phyloP scores from a whole-genome alignment of 495 filamentous ascomycete species.

The Staphylotrichum tortipilum region DNA sequence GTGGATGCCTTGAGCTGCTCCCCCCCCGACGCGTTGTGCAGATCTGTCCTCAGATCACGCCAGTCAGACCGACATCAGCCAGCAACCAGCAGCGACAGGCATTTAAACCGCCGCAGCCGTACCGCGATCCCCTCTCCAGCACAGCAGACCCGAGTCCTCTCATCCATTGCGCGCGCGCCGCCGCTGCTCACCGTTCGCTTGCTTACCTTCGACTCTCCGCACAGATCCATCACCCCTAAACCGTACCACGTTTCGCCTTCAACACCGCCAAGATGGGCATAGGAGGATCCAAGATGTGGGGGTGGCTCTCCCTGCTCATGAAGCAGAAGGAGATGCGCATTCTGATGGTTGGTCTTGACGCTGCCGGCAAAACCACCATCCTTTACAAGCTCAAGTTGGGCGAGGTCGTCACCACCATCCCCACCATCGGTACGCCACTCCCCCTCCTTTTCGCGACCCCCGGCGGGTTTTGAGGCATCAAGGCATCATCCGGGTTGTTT shows the following conservation, averaged over 20 bases:
- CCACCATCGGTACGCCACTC: constrained; percentile 90
- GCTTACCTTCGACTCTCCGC: constrained; percentile 10
- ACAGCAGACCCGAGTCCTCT: background rate
- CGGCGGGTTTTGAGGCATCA: too few relatives aligned
- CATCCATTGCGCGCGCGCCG: background rate
- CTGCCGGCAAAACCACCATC: constrained; percentile 99
- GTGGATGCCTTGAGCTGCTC: constrained; percentile 7
- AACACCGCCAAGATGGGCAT: constrained; percentile 29
- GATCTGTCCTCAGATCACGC: constrained; percentile 27
- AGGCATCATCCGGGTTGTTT: too few relatives aligned
- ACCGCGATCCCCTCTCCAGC: constrained; percentile 5
- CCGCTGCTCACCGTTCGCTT: background rate
- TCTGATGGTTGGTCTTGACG: constrained; percentile 98
- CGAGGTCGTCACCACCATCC: constrained; percentile 99
- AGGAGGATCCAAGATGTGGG: constrained; percentile 23
- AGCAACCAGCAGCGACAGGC: background rate
- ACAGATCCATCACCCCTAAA: constrained; percentile 5
- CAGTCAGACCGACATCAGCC: too few relatives aligned
- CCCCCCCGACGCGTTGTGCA: constrained; percentile 11
- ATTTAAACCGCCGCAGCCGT: constrained; percentile 2
- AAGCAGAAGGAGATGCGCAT: constrained; percentile 99
- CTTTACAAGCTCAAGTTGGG: constrained; percentile 99
- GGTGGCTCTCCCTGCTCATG: constrained; percentile 55
- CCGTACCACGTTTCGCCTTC: background rate
- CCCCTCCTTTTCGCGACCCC: background rate